Evolutionary conservation across 108 stramenopile genomes (phyloP).

Genomic region (Nitzschia sp.): DNA sequence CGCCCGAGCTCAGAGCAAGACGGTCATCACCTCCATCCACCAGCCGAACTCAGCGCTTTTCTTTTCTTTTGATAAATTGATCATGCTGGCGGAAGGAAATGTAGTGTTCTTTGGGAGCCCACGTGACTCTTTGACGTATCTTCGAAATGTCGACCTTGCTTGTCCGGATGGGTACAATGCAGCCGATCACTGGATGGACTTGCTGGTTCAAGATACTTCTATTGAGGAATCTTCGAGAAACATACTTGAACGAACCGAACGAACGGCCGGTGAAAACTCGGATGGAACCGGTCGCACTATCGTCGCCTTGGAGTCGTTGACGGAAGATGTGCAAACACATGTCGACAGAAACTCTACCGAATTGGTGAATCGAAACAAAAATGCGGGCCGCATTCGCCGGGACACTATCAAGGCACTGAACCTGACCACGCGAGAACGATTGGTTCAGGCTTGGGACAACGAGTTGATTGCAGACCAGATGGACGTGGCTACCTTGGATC

Average conservation of each 20-base stretch:
- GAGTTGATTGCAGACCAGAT: slow-evolving; percentile 47
- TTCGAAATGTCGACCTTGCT: slow-evolving; percentile 37
- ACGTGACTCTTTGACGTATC: slow-evolving; percentile 42
- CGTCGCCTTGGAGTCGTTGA: neutral
- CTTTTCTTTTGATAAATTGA: slow-evolving; percentile 60
- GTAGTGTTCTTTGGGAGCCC: slow-evolving; percentile 81
- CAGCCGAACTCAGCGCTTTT: slow-evolving; percentile 75
- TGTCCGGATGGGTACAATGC: slow-evolving; percentile 78
- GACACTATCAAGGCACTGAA: neutral
- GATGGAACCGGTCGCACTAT: slow-evolving; percentile 3
- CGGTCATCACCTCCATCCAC: slow-evolving; percentile 74
- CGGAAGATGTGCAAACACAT: neutral
- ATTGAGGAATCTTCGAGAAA: neutral
- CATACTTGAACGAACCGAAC: neutral
- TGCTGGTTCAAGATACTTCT: slow-evolving; percentile 54
- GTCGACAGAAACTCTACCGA: neutral
- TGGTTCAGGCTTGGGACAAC: slow-evolving; percentile 64
- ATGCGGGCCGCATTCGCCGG: neutral
- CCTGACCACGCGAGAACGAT: slow-evolving; percentile 27
- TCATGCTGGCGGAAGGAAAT: slow-evolving; percentile 67
- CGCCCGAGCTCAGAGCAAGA: slow-evolving; percentile 48
- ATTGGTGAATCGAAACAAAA: neutral
- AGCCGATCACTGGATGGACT: slow-evolving; percentile 83
- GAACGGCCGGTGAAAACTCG: neutral
- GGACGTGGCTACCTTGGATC: slow-evolving; percentile 19